Percentiles rank a stretch among this genome's conserved stretches.
These are phyloP conservation scores for Salix koriyanagi DNA, from an alignment of 345 rosid species.

Conservation along the genomic window DNA sequence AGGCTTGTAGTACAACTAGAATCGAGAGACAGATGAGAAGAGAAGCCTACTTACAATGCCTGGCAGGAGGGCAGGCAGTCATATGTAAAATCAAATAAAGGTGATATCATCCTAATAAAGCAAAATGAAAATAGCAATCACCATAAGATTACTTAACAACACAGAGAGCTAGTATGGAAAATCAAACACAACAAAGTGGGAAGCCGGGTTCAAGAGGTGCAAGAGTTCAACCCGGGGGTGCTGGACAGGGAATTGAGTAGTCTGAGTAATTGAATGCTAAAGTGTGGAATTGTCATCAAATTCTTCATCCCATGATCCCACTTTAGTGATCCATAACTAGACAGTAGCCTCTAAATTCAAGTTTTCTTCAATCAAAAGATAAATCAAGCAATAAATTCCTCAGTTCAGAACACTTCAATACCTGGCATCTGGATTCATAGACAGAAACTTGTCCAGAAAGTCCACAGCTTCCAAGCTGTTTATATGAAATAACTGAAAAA, in stretches of 20 bases:
- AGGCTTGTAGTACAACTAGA: not conserved
- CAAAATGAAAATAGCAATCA: not conserved
- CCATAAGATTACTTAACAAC: not conserved
- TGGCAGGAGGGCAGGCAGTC: not conserved
- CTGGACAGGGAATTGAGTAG: not conserved
- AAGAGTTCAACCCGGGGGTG: not conserved
- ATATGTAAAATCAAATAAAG: not conserved
- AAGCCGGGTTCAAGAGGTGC: not conserved
- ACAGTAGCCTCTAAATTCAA: not conserved
- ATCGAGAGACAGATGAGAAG: not conserved
- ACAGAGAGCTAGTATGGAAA: not conserved
- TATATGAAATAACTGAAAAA: slow-evolving; percentile 64
- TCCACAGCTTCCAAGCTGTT: slow-evolving; percentile 71
- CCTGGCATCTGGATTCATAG: slow-evolving; percentile 89
- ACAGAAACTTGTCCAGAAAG: slow-evolving; percentile 69
- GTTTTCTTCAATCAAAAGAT: not conserved
- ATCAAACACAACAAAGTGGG: not conserved
- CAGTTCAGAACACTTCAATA: slow-evolving; percentile 16
- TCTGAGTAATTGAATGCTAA: not conserved
- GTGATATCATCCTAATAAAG: not conserved
- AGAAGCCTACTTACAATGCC: not conserved
- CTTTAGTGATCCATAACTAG: not conserved
- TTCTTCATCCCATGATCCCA: not conserved
- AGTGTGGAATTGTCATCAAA: not conserved
- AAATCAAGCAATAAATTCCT: not conserved